These are phyloP conservation scores for Phyllosticta ampelicida DNA, from an alignment of 2,329 filamentous ascomycete species.

Conservation along the genomic window DNA sequence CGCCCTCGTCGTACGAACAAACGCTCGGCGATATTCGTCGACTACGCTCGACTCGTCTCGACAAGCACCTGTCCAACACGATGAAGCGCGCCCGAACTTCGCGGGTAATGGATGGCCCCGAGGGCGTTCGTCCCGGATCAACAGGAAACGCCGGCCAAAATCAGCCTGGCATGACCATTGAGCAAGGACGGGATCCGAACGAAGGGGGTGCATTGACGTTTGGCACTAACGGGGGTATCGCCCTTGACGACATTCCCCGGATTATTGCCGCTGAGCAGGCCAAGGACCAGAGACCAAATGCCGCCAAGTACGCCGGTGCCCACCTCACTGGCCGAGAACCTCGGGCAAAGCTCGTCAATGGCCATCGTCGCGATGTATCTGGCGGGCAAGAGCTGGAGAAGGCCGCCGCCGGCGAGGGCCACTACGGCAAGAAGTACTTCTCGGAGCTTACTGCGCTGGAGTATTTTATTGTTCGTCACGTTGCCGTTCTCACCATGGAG, in stretches of 20 bases:
- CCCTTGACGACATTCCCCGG: slow-evolving; percentile 88
- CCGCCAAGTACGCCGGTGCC: slow-evolving; percentile 63
- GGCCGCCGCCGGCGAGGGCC: slow-evolving; percentile 35
- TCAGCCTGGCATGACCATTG: slow-evolving; percentile 58
- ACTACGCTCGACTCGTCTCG: slow-evolving; percentile 82
- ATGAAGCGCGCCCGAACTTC: slow-evolving; percentile 85
- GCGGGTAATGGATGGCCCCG: slow-evolving; percentile 80
- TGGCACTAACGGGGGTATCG: slow-evolving; percentile 72
- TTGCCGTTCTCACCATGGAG: slow-evolving; percentile 91
- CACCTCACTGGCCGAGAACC: slow-evolving; percentile 57
- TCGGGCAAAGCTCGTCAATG: slow-evolving; percentile 56
- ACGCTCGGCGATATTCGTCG: slow-evolving; percentile 91
- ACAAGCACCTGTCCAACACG: slow-evolving; percentile 87
- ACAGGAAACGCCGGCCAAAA: slow-evolving; percentile 42
- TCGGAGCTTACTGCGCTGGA: slow-evolving; percentile 91
- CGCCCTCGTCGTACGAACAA: slow-evolving; percentile 74
- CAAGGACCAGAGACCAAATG: slow-evolving; percentile 74
- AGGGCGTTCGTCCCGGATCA: slow-evolving; percentile 63
- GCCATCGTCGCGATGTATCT: slow-evolving; percentile 58
- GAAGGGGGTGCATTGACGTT: slow-evolving; percentile 68
- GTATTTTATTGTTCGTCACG: slow-evolving; percentile 93
- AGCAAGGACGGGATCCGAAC: slow-evolving; percentile 68
- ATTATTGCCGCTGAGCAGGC: slow-evolving; percentile 95
- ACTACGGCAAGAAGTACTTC: slow-evolving; percentile 70
- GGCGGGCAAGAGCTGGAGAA: slow-evolving; percentile 40